A percentile compares a stretch with the other conserved stretches of the same genome.
phyloP scores from a whole-genome alignment of 2,329 filamentous ascomycete genomes.

The Arthrocladium fulminans region DNA sequence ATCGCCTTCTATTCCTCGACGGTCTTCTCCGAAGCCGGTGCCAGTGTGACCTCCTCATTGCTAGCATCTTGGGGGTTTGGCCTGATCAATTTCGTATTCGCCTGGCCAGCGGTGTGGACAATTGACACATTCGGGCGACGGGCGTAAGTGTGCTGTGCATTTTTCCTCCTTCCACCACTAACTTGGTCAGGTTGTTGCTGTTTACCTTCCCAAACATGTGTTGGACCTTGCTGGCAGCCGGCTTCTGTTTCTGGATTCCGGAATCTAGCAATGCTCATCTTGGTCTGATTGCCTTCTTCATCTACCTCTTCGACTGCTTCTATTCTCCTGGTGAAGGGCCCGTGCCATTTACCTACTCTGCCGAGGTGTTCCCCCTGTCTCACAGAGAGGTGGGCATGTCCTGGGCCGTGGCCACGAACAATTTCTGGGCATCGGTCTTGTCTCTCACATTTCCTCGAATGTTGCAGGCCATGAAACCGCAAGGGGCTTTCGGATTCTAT shows the following conservation, averaged over 20 bases:
- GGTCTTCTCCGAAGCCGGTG: constrained; percentile 51
- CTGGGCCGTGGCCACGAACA: constrained; percentile 28
- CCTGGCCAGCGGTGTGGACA: constrained; percentile 34
- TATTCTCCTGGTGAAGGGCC: constrained; percentile 45
- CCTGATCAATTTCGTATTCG: constrained; percentile 14
- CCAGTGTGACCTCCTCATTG: constrained; percentile 45
- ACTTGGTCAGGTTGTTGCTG: constrained; percentile 38
- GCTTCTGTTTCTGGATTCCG: constrained; percentile 47
- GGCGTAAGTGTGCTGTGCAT: constrained; percentile 31
- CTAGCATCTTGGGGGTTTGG: constrained; percentile 20
- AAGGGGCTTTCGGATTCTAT: constrained; percentile 51
- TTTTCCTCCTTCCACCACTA: neutral
- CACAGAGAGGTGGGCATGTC: constrained; percentile 37
- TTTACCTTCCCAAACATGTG: constrained; percentile 61
- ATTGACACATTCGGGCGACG: constrained; percentile 59
- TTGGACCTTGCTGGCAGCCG: constrained; percentile 55
- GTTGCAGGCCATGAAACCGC: constrained; percentile 34
- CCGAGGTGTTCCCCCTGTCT: constrained; percentile 39
- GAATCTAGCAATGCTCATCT: constrained; percentile 32
- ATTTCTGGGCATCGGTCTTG: constrained; percentile 29
- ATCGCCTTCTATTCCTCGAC: constrained; percentile 57
- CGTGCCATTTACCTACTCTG: constrained; percentile 33
- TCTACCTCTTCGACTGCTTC: constrained; percentile 48
- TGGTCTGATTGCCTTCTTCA: constrained; percentile 46
- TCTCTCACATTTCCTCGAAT: constrained; percentile 36